Conservation (phyloP, 139 green algal genomes). For the Astrephomene gubernaculifera region DNA sequence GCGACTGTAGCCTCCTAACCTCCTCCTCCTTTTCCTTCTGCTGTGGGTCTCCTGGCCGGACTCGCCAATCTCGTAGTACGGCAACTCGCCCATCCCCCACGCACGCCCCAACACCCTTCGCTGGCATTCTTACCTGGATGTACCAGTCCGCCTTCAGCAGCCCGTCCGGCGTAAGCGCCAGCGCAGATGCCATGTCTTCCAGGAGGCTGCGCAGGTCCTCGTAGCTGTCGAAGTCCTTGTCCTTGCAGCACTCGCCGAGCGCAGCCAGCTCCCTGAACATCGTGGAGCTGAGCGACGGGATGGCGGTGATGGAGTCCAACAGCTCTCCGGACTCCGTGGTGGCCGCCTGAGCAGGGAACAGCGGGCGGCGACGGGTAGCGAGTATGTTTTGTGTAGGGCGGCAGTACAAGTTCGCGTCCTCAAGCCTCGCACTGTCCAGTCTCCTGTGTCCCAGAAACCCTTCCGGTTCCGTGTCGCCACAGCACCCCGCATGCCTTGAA, state of each 20-base stretch:
- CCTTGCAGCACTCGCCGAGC: slow-evolving; percentile 28
- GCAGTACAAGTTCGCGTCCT: neutral
- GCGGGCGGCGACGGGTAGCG: neutral
- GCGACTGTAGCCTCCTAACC: neutral
- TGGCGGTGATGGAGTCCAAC: neutral
- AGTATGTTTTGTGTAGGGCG: slow-evolving; percentile 4
- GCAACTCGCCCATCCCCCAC: neutral
- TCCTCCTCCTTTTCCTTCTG: neutral
- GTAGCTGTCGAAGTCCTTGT: neutral
- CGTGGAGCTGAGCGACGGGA: neutral
- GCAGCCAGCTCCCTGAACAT: slow-evolving; percentile 25
- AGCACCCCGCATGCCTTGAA: neutral
- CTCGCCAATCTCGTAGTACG: neutral
- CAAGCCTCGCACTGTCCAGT: neutral
- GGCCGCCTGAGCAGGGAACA: neutral
- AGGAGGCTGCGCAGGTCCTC: slow-evolving; percentile 1
- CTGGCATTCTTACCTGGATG: slow-evolving; percentile 1
- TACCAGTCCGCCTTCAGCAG: slow-evolving; percentile 24
- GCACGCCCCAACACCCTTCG: neutral
- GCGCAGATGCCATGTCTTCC: neutral
- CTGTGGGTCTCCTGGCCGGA: neutral
- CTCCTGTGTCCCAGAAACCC: no score
- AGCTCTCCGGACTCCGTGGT: slow-evolving; percentile 6
- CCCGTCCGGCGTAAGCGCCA: slow-evolving; percentile 21
- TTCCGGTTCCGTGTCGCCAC: no score